Conservation (phyloP, 768 basidiomycete genomes). For the Lentinula sp. region DNA sequence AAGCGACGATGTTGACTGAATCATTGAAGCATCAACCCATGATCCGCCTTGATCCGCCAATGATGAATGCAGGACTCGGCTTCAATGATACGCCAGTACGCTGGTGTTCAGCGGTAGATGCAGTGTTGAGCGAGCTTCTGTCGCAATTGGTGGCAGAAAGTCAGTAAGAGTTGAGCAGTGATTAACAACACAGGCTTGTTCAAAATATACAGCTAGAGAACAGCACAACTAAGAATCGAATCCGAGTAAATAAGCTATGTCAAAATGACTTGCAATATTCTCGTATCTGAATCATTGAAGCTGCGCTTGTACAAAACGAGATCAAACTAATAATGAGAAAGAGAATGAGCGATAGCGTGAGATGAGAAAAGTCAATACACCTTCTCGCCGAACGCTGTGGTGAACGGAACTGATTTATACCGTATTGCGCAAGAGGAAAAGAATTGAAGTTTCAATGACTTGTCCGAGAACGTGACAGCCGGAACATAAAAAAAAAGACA, state of each 20-base stretch:
- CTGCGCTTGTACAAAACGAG: neutral
- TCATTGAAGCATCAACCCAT: too few species aligned
- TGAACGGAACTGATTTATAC: neutral
- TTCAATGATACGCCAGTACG: too few species aligned
- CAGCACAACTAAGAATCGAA: neutral
- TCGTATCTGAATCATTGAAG: neutral
- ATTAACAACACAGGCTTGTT: too few species aligned
- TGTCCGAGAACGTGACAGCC: neutral
- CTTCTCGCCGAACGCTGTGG: neutral
- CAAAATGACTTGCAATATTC: neutral
- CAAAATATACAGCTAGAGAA: neutral
- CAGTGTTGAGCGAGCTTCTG: too few species aligned
- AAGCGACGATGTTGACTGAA: too few species aligned
- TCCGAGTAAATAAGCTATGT: neutral
- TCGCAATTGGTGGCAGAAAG: too few species aligned
- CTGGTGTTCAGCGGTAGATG: too few species aligned
- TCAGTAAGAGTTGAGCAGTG: too few species aligned
- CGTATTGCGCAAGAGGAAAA: neutral
- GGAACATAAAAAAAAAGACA: neutral
- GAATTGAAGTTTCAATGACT: neutral
- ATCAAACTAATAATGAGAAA: too few species aligned
- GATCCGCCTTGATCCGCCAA: neutral
- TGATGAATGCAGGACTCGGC: too few species aligned
- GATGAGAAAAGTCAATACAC: neutral
- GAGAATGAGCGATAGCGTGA: too few species aligned